phyloP scores from a whole-genome alignment of 2,329 filamentous ascomycete genomes.

The Botrytis aclada region DNA sequence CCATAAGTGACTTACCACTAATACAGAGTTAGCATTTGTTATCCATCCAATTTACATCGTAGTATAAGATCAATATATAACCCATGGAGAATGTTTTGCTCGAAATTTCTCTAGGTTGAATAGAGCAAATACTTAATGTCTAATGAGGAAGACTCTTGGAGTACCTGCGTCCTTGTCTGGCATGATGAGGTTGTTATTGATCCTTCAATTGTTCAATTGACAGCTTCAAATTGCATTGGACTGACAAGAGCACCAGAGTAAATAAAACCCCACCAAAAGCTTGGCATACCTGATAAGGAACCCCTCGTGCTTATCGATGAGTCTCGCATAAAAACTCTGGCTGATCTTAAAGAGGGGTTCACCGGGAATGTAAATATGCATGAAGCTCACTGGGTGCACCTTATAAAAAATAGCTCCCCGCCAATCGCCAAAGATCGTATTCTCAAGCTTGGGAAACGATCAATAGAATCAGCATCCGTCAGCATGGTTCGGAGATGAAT shows the following conservation, averaged over 20 bases:
- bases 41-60: neutral
- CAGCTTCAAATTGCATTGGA: neutral
- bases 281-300: slow-evolving; percentile 13
- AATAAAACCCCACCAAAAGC: slow-evolving; percentile 4
- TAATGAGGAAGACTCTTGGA: slow-evolving; percentile 42
- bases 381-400: neutral
- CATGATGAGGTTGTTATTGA: slow-evolving; percentile 30
- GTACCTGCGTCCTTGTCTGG: slow-evolving; percentile 39
- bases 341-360: neutral
- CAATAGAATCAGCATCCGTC: neutral
- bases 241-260: neutral
- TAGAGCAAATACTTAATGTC: slow-evolving; percentile 37
- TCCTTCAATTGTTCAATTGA: neutral
- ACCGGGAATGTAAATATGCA: neutral
- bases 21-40: slow-evolving; percentile 1
- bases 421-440: neutral
- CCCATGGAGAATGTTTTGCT: neutral
- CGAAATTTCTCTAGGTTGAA: neutral
- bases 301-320: slow-evolving; percentile 8
- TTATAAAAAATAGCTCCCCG: neutral
- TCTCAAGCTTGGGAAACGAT: neutral
- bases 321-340: neutral
- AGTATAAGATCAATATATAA: neutral
- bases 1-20: slow-evolving; percentile 18
- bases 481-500: neutral